Conservation (phyloP, 2,329 filamentous ascomycete species). For the Tolypocladium tropicale region DNA sequence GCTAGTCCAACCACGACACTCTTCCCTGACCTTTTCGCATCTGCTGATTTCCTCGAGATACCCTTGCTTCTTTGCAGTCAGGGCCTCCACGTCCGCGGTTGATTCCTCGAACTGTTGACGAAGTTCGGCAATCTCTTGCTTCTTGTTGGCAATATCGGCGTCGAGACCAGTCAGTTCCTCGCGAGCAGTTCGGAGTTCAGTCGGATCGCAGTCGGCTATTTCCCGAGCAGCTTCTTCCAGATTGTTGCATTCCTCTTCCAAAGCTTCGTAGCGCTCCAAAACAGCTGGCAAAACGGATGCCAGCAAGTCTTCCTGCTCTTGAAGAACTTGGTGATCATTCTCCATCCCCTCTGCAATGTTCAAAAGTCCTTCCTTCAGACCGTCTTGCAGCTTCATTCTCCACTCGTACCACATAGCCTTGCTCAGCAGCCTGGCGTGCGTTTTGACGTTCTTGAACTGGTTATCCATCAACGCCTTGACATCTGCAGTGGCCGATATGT, state of each 20-base stretch:
- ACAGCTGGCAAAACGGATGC: constrained; percentile 57
- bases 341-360: constrained; percentile 69
- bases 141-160: constrained; percentile 59
- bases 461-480: constrained; percentile 85
- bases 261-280: constrained; percentile 44
- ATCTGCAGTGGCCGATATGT: constrained; percentile 73
- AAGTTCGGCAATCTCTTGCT: constrained; percentile 54
- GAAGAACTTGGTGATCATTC: constrained; percentile 56
- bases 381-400: constrained; percentile 78
- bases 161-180: constrained; percentile 55
- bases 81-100: constrained; percentile 50
- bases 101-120: constrained; percentile 57
- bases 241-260: constrained; percentile 54
- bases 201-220: constrained; percentile 69
- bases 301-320: constrained; percentile 59
- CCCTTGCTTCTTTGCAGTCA: constrained; percentile 56
- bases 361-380: constrained; percentile 70
- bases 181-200: constrained; percentile 66
- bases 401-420: constrained; percentile 98
- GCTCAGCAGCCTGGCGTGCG: constrained; percentile 77
- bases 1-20: constrained; percentile 81
- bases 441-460: constrained; percentile 96
- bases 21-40: constrained; percentile 74
- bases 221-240: constrained; percentile 65
- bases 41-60: constrained; percentile 67